Evolutionary conservation across 2,329 filamentous ascomycete species (phyloP).

Genomic region (Cercospora zeae-maydis): DNA sequence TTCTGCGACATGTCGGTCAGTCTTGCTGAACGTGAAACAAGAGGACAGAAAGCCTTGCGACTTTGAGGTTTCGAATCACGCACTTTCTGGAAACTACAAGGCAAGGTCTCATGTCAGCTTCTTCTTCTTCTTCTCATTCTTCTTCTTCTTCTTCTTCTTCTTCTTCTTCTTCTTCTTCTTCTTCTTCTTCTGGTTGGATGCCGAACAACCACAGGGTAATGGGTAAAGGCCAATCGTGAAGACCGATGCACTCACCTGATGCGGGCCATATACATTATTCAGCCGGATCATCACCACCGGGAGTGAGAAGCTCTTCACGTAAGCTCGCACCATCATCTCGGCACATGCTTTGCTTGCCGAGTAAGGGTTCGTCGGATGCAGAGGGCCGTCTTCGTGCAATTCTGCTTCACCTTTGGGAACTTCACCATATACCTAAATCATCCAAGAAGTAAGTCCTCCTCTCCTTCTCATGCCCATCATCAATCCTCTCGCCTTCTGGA

Average conservation of each 20-base stretch:
- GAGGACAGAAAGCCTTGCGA: not conserved
- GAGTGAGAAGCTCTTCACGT: slow-evolving; percentile 76
- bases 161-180: too few relatives aligned
- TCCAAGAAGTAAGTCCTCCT: slow-evolving; percentile 7
- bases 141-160: too few relatives aligned
- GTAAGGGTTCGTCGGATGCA: slow-evolving; percentile 72
- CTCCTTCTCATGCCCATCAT: not conserved
- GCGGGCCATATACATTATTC: slow-evolving; percentile 83
- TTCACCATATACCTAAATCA: slow-evolving; percentile 72
- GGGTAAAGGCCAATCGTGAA: not conserved
- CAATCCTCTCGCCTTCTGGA: too few relatives aligned
- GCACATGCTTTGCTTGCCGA: slow-evolving; percentile 40
- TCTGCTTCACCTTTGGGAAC: slow-evolving; percentile 69
- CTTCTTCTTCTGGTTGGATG: not conserved
- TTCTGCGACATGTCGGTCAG: slow-evolving; percentile 49
- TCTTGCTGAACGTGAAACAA: not conserved
- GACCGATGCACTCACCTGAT: slow-evolving; percentile 59
- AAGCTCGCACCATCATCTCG: slow-evolving; percentile 64
- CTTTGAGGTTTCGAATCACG: slow-evolving; percentile 6
- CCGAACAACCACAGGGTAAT: not conserved
- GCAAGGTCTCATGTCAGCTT: slow-evolving; percentile 13
- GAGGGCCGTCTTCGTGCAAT: slow-evolving; percentile 66
- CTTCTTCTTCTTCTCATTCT: not conserved
- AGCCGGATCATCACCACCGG: slow-evolving; percentile 75
- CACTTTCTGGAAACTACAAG: slow-evolving; percentile 28